These are phyloP conservation scores for sunflower (Helianthus annuus) DNA, from an alignment of 129 eudicot species.

Conservation along the genomic window DNA sequence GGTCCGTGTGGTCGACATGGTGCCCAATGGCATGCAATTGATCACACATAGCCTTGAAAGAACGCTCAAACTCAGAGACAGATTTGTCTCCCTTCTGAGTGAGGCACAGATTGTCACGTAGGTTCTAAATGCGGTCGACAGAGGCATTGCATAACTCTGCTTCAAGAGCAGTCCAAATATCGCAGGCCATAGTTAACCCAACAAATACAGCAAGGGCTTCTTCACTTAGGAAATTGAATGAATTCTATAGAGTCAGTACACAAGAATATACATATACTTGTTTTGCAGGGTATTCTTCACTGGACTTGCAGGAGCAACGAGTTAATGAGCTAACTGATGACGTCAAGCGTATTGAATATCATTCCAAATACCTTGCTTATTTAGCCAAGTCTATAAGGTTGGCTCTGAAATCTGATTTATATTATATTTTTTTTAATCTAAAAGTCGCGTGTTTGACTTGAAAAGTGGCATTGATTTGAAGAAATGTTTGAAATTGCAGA, in stretches of 20 bases:
- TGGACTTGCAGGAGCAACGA: constrained; percentile 10
- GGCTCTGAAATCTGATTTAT: neutral
- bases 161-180: too few relatives aligned
- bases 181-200: too few relatives aligned
- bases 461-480: neutral
- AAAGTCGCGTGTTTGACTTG: constrained; percentile 5
- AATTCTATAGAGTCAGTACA: too few relatives aligned
- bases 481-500: constrained; percentile 29
- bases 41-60: neutral
- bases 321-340: constrained; percentile 41
- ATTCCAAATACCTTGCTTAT: constrained; percentile 53
- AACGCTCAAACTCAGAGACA: neutral
- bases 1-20: neutral
- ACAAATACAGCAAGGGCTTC: too few relatives aligned
- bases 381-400: constrained; percentile 69
- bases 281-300: constrained; percentile 55
- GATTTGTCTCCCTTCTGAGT: too few relatives aligned
- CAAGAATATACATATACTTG: neutral
- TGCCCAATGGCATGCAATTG: neutral
- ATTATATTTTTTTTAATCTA: neutral
- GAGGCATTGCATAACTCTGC: too few relatives aligned
- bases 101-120: too few relatives aligned
- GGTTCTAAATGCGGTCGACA: too few relatives aligned
- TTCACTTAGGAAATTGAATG: too few relatives aligned
- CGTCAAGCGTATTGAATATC: constrained; percentile 53